Percentiles rank a stretch among this genome's conserved stretches.
Evolutionary conservation across 495 filamentous ascomycete species (phyloP).

Genomic region (Schizothecium vesticola): DNA sequence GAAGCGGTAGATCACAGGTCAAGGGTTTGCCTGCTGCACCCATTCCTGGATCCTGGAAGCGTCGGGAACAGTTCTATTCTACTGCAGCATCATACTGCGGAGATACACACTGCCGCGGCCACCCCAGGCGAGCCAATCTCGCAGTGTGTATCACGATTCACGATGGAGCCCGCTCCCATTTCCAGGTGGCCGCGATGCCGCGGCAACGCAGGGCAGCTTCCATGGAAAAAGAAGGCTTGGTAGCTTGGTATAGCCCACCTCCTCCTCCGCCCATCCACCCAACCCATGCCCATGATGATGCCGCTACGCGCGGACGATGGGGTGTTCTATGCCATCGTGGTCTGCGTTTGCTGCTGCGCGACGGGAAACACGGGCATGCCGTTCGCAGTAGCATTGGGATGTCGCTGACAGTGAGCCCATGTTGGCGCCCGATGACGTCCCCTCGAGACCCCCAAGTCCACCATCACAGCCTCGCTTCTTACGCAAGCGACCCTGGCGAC

Average conservation of each 20-base stretch:
- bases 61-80: background rate
- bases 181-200: background rate
- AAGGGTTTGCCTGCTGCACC: background rate
- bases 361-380: background rate
- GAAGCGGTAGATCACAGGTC: background rate
- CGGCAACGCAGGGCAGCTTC: background rate
- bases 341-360: background rate
- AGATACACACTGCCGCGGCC: background rate
- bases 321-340: background rate
- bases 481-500: slow-evolving; percentile 7
- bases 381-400: background rate
- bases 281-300: background rate
- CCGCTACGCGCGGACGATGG: background rate
- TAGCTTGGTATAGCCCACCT: background rate
- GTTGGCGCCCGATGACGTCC: slow-evolving; percentile 15
- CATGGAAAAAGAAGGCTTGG: background rate
- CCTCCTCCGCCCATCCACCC: background rate
- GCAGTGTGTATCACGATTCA: background rate
- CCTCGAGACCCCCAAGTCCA: background rate
- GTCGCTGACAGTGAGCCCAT: background rate
- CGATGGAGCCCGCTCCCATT: background rate
- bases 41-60: background rate
- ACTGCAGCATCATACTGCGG: background rate
- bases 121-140: background rate
- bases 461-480: slow-evolving; percentile 8